These are phyloP conservation scores for Mucor saturninus DNA, from an alignment of 371 early-diverging fungal genomes.

Conservation along the genomic window DNA sequence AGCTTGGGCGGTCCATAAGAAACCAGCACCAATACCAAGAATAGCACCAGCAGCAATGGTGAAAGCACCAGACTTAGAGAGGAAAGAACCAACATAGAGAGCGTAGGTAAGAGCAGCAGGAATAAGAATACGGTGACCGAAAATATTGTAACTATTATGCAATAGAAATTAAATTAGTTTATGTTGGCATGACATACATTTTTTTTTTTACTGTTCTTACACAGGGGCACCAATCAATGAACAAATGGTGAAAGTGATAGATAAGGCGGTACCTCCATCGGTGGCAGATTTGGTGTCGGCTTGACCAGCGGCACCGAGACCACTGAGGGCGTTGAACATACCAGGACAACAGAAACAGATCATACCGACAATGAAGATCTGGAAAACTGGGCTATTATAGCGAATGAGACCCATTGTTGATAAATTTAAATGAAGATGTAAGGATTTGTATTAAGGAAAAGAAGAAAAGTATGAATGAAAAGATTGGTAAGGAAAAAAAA, in stretches of 20 bases:
- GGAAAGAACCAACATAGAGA: conserved; percentile 63
- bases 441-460: background rate
- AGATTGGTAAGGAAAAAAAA: conserved; percentile 10
- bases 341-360: conserved; percentile 84
- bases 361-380: conserved; percentile 71
- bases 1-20: conserved; percentile 71
- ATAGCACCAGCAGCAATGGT: conserved; percentile 62
- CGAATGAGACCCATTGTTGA: conserved; percentile 34
- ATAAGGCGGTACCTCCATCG: conserved; percentile 71
- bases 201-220: conserved; percentile 9
- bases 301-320: conserved; percentile 57
- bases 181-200: background rate
- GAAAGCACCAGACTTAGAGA: conserved; percentile 51
- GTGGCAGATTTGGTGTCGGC: conserved; percentile 60
- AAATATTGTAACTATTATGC: conserved; percentile 51
- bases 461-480: background rate
- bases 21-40: conserved; percentile 65
- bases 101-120: conserved; percentile 62
- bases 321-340: conserved; percentile 82
- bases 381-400: conserved; percentile 60
- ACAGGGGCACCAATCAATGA: conserved; percentile 66
- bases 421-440: background rate
- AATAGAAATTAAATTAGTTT: background rate
- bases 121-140: conserved; percentile 60
- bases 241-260: conserved; percentile 70